A percentile compares a stretch with the other conserved stretches of the same genome.
Evolutionary conservation across 441 rosid species (phyloP).

Genomic region (Bruguiera hainesii): DNA sequence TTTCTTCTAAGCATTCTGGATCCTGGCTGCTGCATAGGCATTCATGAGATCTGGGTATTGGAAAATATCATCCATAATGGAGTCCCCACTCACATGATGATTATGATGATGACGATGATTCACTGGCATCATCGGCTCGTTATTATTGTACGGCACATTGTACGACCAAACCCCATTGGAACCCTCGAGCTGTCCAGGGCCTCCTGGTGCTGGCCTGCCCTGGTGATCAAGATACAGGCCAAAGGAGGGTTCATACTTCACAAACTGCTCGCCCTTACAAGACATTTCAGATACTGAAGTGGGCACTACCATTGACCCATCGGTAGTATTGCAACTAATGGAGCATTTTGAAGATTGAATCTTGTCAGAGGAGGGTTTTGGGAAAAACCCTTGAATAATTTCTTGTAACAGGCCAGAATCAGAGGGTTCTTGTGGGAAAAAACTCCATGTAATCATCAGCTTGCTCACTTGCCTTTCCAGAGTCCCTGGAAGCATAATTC

Average conservation of each 20-base stretch:
- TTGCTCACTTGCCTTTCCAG: background rate
- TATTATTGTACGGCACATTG: background rate
- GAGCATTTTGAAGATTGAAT: slow-evolving; percentile 4
- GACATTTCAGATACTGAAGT: slow-evolving; percentile 18
- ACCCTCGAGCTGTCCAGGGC: slow-evolving; percentile 15
- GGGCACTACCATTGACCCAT: background rate
- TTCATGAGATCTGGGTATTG: slow-evolving; percentile 34
- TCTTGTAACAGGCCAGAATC: slow-evolving; percentile 80
- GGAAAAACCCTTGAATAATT: slow-evolving; percentile 63
- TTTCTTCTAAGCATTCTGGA: slow-evolving; percentile 32
- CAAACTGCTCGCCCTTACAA: background rate
- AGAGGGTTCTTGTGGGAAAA: slow-evolving; percentile 49
- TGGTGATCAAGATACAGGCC: slow-evolving; percentile 15
- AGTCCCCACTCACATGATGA: slow-evolving; percentile 26
- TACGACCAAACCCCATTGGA: slow-evolving; percentile 25
- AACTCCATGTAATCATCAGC: slow-evolving; percentile 28
- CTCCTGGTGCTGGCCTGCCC: slow-evolving; percentile 1
- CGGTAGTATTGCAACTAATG: background rate
- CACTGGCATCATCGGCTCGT: slow-evolving; percentile 3
- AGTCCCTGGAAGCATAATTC: background rate
- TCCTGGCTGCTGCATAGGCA: slow-evolving; percentile 27
- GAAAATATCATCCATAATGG: slow-evolving; percentile 30
- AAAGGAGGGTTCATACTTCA: slow-evolving; percentile 14
- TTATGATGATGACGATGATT: slow-evolving; percentile 14
- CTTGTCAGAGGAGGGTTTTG: slow-evolving; percentile 34